Base-by-base conservation (phyloP, 257 asterid genomes). In the Jacaranda copaia region DNA sequence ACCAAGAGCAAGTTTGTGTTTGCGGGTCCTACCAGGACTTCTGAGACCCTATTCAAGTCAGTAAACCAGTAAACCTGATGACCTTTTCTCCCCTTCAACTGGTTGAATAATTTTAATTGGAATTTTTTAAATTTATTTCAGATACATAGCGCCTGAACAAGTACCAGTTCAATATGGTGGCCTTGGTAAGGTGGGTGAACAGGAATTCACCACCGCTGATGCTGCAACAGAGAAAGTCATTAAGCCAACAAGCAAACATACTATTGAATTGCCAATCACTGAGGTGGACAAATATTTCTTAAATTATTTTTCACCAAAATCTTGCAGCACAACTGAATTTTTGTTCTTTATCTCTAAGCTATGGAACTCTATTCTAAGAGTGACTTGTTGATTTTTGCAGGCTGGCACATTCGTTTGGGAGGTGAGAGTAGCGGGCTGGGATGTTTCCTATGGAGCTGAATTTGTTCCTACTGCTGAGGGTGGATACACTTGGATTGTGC, bases 1-100 rank as follows among this genome's bases (percentile, higher is more conserved):
- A 91, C 96, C 67, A 89, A 91, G 89, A 91, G 97, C 96, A 91
- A 89, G 88, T 91, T 91, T 83, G 96, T 89, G 51, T 88, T 89
- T 80, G 94, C 96, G 5, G 92, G 97, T 19, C 90, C 96, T 8
- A 87, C 91, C 49, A 85, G 72, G 84, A 85, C 92, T 20, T 84
- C 97, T 57, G 95, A 91, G 86, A 88, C 90, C 82, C 92, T 91
- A 67, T 83, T 89, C 85, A 88, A 82, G 97, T 91, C 1, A 61
- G 92, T 89, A 40, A 7, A 39, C 16, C 1, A 61, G 92, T 89
- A 40, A 7, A 39, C 16, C 6, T 49, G 46, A 58, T 43, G 53
- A 0, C 11, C 32, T 25, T 32, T 49, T 35, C 19, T 36, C 11
- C 6, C 12, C 19, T 32, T 8, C 20, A 4, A 5, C 3, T n/a